phyloP scores from a whole-genome alignment of 805 yeast genomes.

The Pichia phayaonensis region DNA sequence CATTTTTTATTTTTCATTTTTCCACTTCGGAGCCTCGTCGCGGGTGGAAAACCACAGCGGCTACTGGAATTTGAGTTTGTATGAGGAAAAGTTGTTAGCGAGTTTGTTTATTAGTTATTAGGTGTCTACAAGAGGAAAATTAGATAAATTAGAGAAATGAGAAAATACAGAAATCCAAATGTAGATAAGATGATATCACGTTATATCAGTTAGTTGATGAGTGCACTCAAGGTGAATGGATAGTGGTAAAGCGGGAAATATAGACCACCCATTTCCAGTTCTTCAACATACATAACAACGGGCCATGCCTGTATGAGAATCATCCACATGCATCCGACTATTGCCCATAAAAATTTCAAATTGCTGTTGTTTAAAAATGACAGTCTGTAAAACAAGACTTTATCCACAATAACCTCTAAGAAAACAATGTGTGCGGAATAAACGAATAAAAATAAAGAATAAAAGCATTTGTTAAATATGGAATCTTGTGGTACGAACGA shows the following conservation, averaged over 20 bases:
- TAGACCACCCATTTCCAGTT: background rate
- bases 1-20: too few species aligned
- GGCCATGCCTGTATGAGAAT: background rate
- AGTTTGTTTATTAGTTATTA: too few species aligned
- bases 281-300: background rate
- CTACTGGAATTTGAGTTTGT: too few species aligned
- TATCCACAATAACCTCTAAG: background rate
- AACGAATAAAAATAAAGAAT: constrained; percentile 1
- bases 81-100: too few species aligned
- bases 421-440: background rate
- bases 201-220: background rate
- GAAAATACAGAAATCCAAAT: too few species aligned
- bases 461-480: background rate
- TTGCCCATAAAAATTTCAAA: background rate
- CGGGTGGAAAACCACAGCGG: too few species aligned
- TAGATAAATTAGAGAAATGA: background rate
- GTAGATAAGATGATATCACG: too few species aligned
- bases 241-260: background rate
- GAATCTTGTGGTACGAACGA: background rate
- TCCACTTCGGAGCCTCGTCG: too few species aligned
- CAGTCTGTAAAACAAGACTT: background rate
- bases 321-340: background rate
- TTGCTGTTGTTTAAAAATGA: background rate
- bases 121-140: too few species aligned
- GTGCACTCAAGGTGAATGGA: background rate